Percentiles rank a stretch among this genome's conserved stretches.
Conservation (phyloP, 1,139 yeast genomes). For the Lodderomyces jiufengensis region DNA sequence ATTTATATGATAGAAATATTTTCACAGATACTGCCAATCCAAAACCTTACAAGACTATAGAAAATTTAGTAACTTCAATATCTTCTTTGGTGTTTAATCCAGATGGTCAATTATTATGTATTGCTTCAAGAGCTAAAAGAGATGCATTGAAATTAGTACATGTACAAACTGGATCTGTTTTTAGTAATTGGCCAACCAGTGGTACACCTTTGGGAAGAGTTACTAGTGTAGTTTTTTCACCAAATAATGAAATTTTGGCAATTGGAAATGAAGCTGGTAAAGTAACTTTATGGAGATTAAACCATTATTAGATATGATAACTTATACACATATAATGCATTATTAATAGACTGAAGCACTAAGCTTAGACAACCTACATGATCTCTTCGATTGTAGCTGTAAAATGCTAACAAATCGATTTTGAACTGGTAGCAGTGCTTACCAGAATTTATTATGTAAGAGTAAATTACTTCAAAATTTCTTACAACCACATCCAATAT, state of each 20-base stretch:
- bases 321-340: too few relatives aligned
- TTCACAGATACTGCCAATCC: conserved; percentile 16
- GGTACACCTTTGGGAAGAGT: conserved; percentile 95
- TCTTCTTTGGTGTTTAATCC: conserved; percentile 71
- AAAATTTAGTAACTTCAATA: conserved; percentile 78
- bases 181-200: conserved; percentile 95
- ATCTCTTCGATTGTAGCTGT: not conserved
- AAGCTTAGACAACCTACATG: not conserved
- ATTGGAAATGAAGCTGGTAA: conserved; percentile 90
- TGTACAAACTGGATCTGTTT: conserved; percentile 82
- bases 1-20: conserved; percentile 64
- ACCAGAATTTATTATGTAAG: too few relatives aligned
- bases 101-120: conserved; percentile 86
- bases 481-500: not conserved
- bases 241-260: conserved; percentile 78
- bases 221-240: conserved; percentile 77
- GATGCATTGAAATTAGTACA: conserved; percentile 88
- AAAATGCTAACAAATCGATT: too few relatives aligned
- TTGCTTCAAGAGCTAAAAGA: conserved; percentile 81
- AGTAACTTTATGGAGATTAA: conserved; percentile 84
- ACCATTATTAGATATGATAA: conserved; percentile 61
- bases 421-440: too few relatives aligned
- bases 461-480: too few relatives aligned
- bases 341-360: too few relatives aligned
- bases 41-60: conserved; percentile 59